Evolutionary conservation across 2,329 filamentous ascomycete genomes (phyloP), one percentile per base, ranked within the genome.

Genomic region (Diaporthe destruens): DNA sequence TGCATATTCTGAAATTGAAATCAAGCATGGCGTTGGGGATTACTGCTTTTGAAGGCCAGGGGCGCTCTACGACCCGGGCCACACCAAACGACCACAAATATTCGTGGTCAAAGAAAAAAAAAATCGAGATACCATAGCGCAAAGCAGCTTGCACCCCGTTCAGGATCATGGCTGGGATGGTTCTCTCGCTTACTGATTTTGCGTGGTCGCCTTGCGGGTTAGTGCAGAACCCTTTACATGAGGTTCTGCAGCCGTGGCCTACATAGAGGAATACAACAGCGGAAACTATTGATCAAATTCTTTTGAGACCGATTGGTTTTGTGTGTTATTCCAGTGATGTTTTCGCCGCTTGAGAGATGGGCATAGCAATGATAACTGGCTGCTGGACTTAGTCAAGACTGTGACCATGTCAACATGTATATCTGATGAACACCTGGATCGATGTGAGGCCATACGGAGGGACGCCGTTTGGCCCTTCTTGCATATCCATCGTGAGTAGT

Each of bases 11-110:
- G 69, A 69, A 51, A 56, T 69, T 69, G 47, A 72, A 69, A 69
- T 36, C 36, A 72, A 74, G 72, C 72, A 72, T 53, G 72, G 72
- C 63, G 72, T 74, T 74, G 39, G 59, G 72, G 68, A 34, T 53
- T 34, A 6, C 44, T 69, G 42, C 49, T 55, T 69, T 69, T 63
- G 20, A 44, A n/a, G 56, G 56, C 39, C 55, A 34, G 14, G 23
- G 42, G 25, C 51, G 51, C 18, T 23, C 12, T 25, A 65, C 53
- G 49, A 42, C 32, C 23, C 34, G 25, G 69, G 25, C 55, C 56
- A 65, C 29, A 63, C 53, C 61, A 53, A 66, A 66, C 34, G 34
- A 51, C 44, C 51, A 34, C 18, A 25, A 16, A 6, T 29, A 36
- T 68, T 36, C 8, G 34, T 42, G 53, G 59, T 34, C 54, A 32